These are phyloP conservation scores for Orobanche coerulescens DNA, from an alignment of 257 asterid species.

Conservation along the genomic window DNA sequence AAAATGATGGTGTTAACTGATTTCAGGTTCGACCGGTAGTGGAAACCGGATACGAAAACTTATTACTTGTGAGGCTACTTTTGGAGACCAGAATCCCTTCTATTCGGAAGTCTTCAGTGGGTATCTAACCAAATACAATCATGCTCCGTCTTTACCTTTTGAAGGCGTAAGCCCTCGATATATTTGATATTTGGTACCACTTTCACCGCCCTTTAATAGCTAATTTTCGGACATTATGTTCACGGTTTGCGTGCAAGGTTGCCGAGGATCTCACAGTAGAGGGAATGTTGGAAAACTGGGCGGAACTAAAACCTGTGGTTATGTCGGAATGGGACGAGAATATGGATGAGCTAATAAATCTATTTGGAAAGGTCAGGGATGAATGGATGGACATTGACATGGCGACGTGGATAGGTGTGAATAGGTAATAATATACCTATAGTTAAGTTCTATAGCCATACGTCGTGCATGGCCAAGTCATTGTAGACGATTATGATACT, in stretches of 20 bases:
- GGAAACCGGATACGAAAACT: slow-evolving; percentile 90
- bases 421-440: no score
- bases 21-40: slow-evolving; percentile 95
- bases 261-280: slow-evolving; percentile 72
- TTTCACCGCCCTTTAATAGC: slow-evolving; percentile 15
- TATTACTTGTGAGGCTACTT: slow-evolving; percentile 82
- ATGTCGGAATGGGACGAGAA: slow-evolving; percentile 82
- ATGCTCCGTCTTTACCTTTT: neutral
- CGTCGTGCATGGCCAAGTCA: no score
- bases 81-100: slow-evolving; percentile 68
- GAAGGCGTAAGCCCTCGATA: neutral
- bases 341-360: slow-evolving; percentile 60
- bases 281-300: slow-evolving; percentile 73
- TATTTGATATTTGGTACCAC: neutral
- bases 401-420: slow-evolving; percentile 75
- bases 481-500: no score
- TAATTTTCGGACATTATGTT: slow-evolving; percentile 15
- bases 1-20: slow-evolving; percentile 18
- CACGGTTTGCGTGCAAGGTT: slow-evolving; percentile 45
- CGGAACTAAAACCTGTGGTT: slow-evolving; percentile 62
- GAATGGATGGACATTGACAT: slow-evolving; percentile 80
- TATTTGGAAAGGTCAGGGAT: slow-evolving; percentile 84
- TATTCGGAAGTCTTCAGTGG: slow-evolving; percentile 71
- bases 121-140: slow-evolving; percentile 27
- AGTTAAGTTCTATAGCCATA: no score